Evolutionary conservation across 352 stramenopile genomes (phyloP), one percentile per base, ranked within the genome.

Genomic region (Pythium volutum): DNA sequence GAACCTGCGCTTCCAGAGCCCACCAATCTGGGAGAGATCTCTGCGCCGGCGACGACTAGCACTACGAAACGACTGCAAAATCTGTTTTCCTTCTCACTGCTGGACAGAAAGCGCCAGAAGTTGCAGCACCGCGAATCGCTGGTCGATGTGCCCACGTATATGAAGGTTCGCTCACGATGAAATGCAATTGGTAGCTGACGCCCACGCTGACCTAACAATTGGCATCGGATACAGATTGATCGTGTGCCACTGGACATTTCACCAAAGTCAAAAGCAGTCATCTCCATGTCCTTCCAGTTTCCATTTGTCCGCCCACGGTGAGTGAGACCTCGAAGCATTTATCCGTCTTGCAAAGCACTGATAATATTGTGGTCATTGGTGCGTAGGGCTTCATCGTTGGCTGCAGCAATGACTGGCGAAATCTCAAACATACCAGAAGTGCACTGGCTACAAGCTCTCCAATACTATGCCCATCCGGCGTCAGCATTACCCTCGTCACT

Each of bases 381-480:
- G 16, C 3, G 22, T 16, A 50, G 61, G 7, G 53, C 61, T 22
- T 46, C 52, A 15, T 60, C 64, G 15, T 50, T 70, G 26, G 46
- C 59, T 18, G 64, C 48, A 66, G 68, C 22, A 70, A 78, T 55
- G 68, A 70, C 20, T 33, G 69, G n/a, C 25, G 16, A 53, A 10
- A 6, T 54, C 9, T 51, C 48, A 25, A 22, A 15, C 43, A 57
- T 55, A 41, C 53, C 67, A 53, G 70, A 72, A 11, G 61, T 86
- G n/a, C 77, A 69, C 38, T 93, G 83, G 83, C 73, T 89, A 9
- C 67, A 75, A 29, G 76, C 79, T 8, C 69, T 88, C 42, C 76
- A 81, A 29, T 91, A 89, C 54, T 93, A 86, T 45, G 62, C 73
- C n/a, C 73, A 91, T 36, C 83, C 83, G 11, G 79, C 76, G 26